A percentile compares a stretch with the other conserved stretches of the same genome.
Conservation (phyloP, 768 basidiomycete species). For the Mycena rebaudengoi region DNA sequence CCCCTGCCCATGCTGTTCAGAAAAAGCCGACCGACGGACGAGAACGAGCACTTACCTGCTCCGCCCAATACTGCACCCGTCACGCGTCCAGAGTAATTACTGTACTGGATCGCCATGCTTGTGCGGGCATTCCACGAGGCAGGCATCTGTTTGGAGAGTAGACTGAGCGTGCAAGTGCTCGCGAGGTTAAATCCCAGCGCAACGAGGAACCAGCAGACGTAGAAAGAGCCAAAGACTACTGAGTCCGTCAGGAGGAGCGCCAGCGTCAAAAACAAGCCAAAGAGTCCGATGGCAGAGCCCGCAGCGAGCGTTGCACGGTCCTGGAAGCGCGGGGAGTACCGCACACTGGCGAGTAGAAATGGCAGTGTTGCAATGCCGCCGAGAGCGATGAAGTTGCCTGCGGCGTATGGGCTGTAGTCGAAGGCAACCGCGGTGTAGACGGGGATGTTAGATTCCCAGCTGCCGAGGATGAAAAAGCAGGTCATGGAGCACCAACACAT, state of each 20-base stretch:
- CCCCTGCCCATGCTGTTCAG: conserved; percentile 5
- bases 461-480: conserved; percentile 67
- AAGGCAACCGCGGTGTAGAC: conserved; percentile 54
- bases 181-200: conserved; percentile 79
- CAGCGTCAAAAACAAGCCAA: conserved; percentile 62
- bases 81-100: conserved; percentile 72
- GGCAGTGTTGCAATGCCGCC: conserved; percentile 70
- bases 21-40: not conserved
- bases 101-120: conserved; percentile 72
- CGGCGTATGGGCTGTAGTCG: conserved; percentile 66
- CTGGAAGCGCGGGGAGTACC: conserved; percentile 64
- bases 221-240: conserved; percentile 57
- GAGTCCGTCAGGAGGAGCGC: conserved; percentile 49
- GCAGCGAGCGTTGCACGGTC: conserved; percentile 67
- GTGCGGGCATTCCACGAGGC: conserved; percentile 64
- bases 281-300: conserved; percentile 59
- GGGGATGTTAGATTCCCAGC: conserved; percentile 67
- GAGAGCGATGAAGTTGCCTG: conserved; percentile 76
- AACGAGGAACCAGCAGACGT: conserved; percentile 63
- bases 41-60: conserved; percentile 49
- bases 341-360: conserved; percentile 69
- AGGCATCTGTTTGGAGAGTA: conserved; percentile 76
- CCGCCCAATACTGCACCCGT: conserved; percentile 77
- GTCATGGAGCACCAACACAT: conserved; percentile 70
- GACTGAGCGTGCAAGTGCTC: conserved; percentile 72